These are phyloP conservation scores for Asclepias syriaca DNA, from an alignment of 257 asterid genomes.

Conservation along the genomic window DNA sequence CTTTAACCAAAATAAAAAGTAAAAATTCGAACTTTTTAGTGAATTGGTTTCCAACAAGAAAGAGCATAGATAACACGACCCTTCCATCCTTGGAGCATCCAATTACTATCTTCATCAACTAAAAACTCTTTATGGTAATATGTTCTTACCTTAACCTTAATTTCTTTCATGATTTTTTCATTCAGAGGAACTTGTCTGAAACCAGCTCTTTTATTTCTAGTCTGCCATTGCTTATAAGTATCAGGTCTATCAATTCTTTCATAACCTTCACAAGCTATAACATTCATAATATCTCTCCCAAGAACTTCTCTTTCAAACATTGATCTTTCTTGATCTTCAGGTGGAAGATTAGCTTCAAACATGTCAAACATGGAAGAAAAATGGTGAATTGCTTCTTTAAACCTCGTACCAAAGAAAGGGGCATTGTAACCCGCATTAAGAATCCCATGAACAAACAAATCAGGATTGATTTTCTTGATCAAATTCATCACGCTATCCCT, in stretches of 20 bases:
- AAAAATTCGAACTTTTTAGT: too few species aligned
- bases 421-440: constrained; percentile 38
- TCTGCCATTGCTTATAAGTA: constrained; percentile 50
- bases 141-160: constrained; percentile 26
- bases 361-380: constrained; percentile 49
- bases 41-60: constrained; percentile 27
- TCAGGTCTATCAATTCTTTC: constrained; percentile 51
- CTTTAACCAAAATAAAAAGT: too few species aligned
- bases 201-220: constrained; percentile 37
- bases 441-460: constrained; percentile 41
- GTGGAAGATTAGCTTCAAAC: constrained; percentile 43
- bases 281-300: constrained; percentile 51
- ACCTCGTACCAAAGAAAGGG: constrained; percentile 37
- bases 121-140: constrained; percentile 29
- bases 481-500: constrained; percentile 36
- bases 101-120: constrained; percentile 26
- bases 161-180: constrained; percentile 35
- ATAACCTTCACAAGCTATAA: constrained; percentile 48
- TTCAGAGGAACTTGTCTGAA: constrained; percentile 35
- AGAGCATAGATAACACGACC: constrained; percentile 28
- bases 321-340: constrained; percentile 38
- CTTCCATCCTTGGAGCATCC: constrained; percentile 41
- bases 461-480: constrained; percentile 37
- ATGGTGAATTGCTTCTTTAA: constrained; percentile 42
- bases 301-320: constrained; percentile 41